Evolutionary conservation across 441 rosid species (phyloP), one percentile per base, ranked within the genome.

Genomic region (Oxalis stricta): DNA sequence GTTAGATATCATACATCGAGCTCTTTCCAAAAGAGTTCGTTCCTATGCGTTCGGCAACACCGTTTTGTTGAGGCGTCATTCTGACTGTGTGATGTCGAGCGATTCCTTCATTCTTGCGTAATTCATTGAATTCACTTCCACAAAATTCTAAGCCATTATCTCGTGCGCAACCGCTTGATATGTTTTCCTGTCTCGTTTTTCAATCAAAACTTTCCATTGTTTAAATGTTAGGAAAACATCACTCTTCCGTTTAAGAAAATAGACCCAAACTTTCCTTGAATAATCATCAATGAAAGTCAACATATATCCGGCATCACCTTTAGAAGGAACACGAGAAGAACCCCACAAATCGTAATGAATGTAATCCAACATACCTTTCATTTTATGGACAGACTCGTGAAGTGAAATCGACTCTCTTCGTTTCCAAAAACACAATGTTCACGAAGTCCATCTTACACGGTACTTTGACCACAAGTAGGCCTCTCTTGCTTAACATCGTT

Each of bases 261-360:
- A 26, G 26, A 48, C 53, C 44, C 41, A 28, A 13, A 7, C 36
- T 17, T 31, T 48, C 23, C 15, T 48, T 3, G 44, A 48, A 17
- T 21, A 38, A 18, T 17, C 35, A 38, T 48, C 44, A 15, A 17
- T 37, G 0, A 31, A 46, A n/a, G 3, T 8, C n/a, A 18, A 13
- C 0, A 2, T 3, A 4, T 24, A 24, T 8, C 8, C 5, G 8
- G 5, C 4, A 24, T 8, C 28, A 24, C 28, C 8, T 4, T 24
- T 4, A 8, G 28, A 24, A 3, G 28, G 28, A 3, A 3, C 28
- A 3, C 8, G 28, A 24, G 28, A 24, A 24, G 28, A 3, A 3
- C 8, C 28, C 28, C 28, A 24, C 4, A 24, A 8, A 24, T 24
- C 28, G 4, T 3, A 24, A 24, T 3, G 4, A 8, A 24, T 24